Evolutionary conservation across 176 grass and related monocot species (phyloP).

Genomic region (Rhipidocladum racemiflorum): DNA sequence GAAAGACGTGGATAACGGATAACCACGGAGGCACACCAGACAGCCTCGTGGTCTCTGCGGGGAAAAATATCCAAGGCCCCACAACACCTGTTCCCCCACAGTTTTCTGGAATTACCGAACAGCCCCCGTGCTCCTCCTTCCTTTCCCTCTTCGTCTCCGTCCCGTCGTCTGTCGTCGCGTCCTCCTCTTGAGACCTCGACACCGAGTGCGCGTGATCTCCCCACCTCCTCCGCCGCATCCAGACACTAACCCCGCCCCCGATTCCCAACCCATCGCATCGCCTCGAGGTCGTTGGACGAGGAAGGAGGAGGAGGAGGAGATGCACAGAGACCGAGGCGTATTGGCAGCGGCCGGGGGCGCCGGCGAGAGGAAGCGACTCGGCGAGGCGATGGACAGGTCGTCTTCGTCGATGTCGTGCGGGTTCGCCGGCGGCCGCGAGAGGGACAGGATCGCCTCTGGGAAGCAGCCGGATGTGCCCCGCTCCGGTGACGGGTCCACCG

Average conservation of each 20-base stretch:
- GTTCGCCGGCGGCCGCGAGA: conserved; percentile 35
- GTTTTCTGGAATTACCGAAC: conserved; percentile 1
- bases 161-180: neutral
- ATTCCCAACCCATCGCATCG: neutral
- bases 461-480: conserved; percentile 50
- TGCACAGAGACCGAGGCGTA: conserved; percentile 46
- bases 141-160: neutral
- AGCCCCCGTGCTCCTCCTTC: neutral
- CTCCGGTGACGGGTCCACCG: conserved; percentile 34
- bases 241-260: neutral
- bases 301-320: conserved; percentile 34
- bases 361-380: conserved; percentile 54
- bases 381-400: conserved; percentile 57
- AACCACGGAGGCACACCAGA: too few relatives aligned
- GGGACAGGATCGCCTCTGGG: conserved; percentile 45
- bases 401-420: conserved; percentile 51
- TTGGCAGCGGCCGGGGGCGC: conserved; percentile 21
- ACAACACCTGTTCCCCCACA: neutral
- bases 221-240: neutral
- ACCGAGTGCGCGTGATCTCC: conserved; percentile 5
- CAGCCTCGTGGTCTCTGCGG: too few relatives aligned
- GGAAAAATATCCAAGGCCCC: too few relatives aligned
- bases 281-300: neutral
- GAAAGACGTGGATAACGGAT: too few relatives aligned
- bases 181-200: conserved; percentile 8